These are phyloP conservation scores for Linaria vulgaris DNA, from an alignment of 257 asterid genomes.

Conservation along the genomic window DNA sequence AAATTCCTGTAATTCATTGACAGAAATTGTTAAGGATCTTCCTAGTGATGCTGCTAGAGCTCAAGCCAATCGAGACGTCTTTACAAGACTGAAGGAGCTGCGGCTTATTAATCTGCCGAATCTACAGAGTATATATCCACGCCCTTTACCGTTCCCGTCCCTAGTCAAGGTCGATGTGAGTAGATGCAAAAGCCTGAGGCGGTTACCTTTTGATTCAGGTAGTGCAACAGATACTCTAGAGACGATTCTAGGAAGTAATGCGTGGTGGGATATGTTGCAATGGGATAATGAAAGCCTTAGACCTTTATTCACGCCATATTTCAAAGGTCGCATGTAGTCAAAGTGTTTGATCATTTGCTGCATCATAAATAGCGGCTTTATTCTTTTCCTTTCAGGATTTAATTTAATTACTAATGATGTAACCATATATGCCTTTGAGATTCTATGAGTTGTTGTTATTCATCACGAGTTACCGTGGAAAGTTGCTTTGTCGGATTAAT, in stretches of 20 bases:
- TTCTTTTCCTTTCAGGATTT: too few species aligned
- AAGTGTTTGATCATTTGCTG: too few species aligned
- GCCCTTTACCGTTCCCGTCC: slow-evolving; percentile 20
- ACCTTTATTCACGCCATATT: slow-evolving; percentile 13
- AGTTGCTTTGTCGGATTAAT: too few species aligned
- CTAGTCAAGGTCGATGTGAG: slow-evolving; percentile 21
- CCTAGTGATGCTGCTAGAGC: not conserved
- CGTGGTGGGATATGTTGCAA: slow-evolving; percentile 27
- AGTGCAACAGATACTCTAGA: slow-evolving; percentile 13
- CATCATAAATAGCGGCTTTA: too few species aligned
- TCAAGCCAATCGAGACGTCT: slow-evolving; percentile 12
- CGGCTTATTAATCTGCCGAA: slow-evolving; percentile 18
- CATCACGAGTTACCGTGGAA: too few species aligned
- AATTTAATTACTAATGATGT: too few species aligned
- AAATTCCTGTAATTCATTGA: slow-evolving; percentile 27
- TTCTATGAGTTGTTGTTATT: too few species aligned
- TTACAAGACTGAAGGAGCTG: slow-evolving; percentile 23
- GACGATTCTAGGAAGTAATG: slow-evolving; percentile 22
- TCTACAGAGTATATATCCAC: slow-evolving; percentile 20
- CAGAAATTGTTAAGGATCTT: slow-evolving; percentile 22
- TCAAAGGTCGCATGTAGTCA: too few species aligned
- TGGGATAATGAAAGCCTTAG: slow-evolving; percentile 26
- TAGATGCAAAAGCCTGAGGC: slow-evolving; percentile 16
- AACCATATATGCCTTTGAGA: too few species aligned
- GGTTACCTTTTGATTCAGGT: slow-evolving; percentile 24